Base-by-base conservation (phyloP, 495 filamentous ascomycete genomes). In the Penicillium mononematosum region DNA sequence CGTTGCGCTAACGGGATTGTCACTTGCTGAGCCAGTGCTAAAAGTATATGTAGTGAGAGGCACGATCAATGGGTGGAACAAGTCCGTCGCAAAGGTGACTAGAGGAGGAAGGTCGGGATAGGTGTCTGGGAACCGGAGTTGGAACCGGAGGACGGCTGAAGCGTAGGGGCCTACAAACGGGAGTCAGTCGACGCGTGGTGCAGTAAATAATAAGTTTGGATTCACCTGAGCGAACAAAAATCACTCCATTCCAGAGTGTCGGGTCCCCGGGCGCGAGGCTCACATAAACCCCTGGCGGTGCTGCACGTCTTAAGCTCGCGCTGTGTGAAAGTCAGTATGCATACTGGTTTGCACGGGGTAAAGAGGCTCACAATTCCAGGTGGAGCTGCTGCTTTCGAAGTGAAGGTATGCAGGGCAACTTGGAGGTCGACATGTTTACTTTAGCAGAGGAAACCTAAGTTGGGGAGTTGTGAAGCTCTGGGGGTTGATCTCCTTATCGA, bases 21-120 rank as follows among this genome's bases (percentile, higher is more conserved):
- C 76, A 25, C 75, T 84, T 31, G 86, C 78, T 5, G 86, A 81
- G 57, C 86, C 83, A 22, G 89, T 91, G 45, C 89, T 87, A 75
- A 93, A 94, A 57, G 90, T 92, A 70, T 95, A 91, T 3, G 91
- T 95, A 6, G 91, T 96, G 14, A 93, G 78, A 19, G 93, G 91
- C 3, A 92, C 88, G 64, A 98, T 85, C 25, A 98, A 80, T 12
- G 93, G 94, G 72, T 98, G 93, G 70, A 96, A 98, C 50, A 97
- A 85, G 61, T 97, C 93, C 43, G 88, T 94, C 27, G 83, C 78
- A 69, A 98, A 96, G 41, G 85, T 92, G 47, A 98, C 85, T 5
- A 90, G 77, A 6, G 94, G 94, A 41, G 94, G 89, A 8, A 87
- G 73, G 32, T 78, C 72, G 5, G 94, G 94, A 66, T 96, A 97